Base-by-base conservation (phyloP, 768 basidiomycete species). In the Neoboletus magnificus region DNA sequence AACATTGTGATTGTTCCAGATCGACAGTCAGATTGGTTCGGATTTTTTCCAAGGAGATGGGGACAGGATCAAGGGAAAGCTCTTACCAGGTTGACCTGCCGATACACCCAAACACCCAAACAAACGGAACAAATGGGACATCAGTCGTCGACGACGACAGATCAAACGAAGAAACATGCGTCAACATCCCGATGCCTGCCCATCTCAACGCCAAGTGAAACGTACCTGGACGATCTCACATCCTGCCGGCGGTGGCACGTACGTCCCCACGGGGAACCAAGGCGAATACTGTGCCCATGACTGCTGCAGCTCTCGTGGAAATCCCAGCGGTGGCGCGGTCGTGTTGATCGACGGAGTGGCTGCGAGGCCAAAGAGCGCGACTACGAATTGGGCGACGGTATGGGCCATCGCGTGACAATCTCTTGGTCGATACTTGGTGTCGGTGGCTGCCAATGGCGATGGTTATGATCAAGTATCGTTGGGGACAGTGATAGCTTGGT, bases 201-300 rank as follows among this genome's bases (percentile, higher is more conserved):
- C n/a, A 22, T 5, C 15, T 16, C 20, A 7, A 41, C 25, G 37
- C 16, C 36, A 9, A 16, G 4, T 12, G 18, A 23, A 32, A 62
- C 74, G 54, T 56, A 83, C 85, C 69, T 86, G 85, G 11, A 74
- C 76, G 47, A 87, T 65, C 5, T 69, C 59, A 59, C 86, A 87
- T 5, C 70, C 68, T 0, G 59, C 46, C 1, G 82, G 82, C 0
- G 79, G 79, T 0, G 68, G 56, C 2, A 60, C 35, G 63, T 86
- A 87, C 22, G 59, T 50, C 16, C 64, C 74, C 0, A 69, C 73
- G 3, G 84, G 71, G 55, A 75, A 78, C 64, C 77, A 86, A 0
- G 86, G 85, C 33, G 83, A 74, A 65, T 86, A 86, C 52, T 79
- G 73, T 5, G 74, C 82, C 85, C 84, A 86, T 1, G 73, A 69